phyloP scores from a whole-genome alignment of 2,329 filamentous ascomycete genomes.

The Alternaria sp. region DNA sequence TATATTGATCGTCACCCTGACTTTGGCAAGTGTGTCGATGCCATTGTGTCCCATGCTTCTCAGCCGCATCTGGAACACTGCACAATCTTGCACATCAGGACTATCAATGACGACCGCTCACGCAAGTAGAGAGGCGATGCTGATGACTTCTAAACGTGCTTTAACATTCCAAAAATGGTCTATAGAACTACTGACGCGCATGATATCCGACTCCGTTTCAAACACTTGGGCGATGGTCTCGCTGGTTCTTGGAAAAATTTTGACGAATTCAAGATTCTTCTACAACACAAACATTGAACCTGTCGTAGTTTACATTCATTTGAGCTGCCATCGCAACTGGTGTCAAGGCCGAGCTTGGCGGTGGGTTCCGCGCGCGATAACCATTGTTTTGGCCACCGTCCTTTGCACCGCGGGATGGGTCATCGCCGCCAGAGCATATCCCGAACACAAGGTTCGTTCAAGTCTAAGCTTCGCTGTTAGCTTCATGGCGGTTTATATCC shows the following conservation, averaged over 20 bases:
- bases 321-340: neutral
- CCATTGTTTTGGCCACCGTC: neutral
- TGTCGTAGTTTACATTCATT: neutral
- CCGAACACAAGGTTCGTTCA: neutral
- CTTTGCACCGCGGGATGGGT: neutral
- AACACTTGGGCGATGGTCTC: neutral
- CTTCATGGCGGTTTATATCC: neutral
- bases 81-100: neutral
- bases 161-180: neutral
- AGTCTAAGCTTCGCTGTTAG: neutral
- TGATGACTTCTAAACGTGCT: neutral
- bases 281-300: neutral
- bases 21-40: neutral
- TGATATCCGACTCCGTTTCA: neutral
- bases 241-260: neutral
- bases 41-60: neutral
- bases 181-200: neutral
- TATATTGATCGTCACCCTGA: neutral
- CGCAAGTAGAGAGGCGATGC: neutral
- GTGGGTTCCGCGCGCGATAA: neutral
- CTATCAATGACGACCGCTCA: neutral
- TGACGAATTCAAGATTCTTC: neutral
- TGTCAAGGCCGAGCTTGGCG: neutral
- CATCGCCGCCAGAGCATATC: neutral
- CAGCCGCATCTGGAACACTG: neutral